phyloP scores from a whole-genome alignment of 768 basidiomycete genomes.

The Ramaria sp. region DNA sequence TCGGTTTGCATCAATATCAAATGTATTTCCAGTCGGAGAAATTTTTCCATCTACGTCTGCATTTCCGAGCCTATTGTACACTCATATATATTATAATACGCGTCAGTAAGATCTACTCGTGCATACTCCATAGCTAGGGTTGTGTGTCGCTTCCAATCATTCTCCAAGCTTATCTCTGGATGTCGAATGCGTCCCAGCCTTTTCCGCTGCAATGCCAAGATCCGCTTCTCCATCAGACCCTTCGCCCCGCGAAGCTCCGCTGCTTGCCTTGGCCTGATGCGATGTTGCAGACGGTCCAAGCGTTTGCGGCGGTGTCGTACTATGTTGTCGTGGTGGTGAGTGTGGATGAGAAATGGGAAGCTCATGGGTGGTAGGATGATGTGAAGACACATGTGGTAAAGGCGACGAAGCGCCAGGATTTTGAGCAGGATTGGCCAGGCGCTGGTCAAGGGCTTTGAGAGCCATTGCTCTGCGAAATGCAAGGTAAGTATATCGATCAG shows the following conservation, averaged over 20 bases:
- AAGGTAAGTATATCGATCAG: neutral
- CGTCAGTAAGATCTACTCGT: neutral
- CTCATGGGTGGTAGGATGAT: neutral
- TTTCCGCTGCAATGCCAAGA: neutral
- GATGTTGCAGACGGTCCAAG: neutral
- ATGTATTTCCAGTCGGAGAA: no score
- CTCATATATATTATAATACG: neutral
- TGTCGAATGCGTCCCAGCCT: neutral
- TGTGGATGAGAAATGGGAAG: neutral
- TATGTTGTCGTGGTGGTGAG: neutral
- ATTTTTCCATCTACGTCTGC: no score
- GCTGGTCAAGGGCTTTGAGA: constrained; percentile 90
- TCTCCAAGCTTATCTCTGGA: neutral
- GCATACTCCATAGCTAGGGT: no score
- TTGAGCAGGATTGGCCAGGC: constrained; percentile 52
- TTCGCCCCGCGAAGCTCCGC: neutral
- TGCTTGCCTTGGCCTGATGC: neutral
- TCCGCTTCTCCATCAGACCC: constrained; percentile 1
- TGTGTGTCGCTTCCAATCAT: no score
- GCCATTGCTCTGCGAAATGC: constrained; percentile 70
- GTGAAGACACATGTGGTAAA: neutral
- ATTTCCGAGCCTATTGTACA: no score
- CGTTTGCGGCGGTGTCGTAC: neutral
- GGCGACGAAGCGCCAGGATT: constrained; percentile 8
- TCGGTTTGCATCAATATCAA: no score